Base-by-base conservation (phyloP, 2,329 filamentous ascomycete genomes). In the Paecilomyces formosus region DNA sequence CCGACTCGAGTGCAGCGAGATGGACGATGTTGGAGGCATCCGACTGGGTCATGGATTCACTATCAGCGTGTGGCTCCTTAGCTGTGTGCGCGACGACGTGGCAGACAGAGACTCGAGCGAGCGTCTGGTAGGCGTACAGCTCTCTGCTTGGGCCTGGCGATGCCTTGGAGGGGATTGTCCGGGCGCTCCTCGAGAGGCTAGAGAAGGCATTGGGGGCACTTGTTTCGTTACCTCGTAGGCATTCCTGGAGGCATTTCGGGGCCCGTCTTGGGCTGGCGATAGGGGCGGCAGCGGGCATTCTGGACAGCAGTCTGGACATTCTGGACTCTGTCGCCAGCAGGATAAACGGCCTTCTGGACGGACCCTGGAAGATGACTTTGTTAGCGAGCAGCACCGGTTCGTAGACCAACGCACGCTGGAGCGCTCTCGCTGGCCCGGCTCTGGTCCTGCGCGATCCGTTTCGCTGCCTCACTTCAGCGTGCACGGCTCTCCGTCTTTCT, bases 391-490 rank as follows among this genome's bases (percentile, higher is more conserved):
- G 53, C 53, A 35, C 31, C 24, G 53, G 18, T 15, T n/a, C 53
- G 15, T 26, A 45, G 18, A 45, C 39, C 39, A 45, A 45, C 39
- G 39, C 39, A 45, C 39, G n/a, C 15, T 45, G 15, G n/a, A 13
- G 50, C 50, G 21, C 28, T 60, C 58, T 58, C 57, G 62, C 56
- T 67, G 66, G 66, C 55, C 61, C 69, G 68, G 70, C 61, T 58
- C 50, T 55, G 9, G 18, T 39, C 62, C 61, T 57, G 61, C 57
- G 59, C 59, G 58, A 70, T 73, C 71, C 71, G 71, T 69, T 72
- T 74, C 68, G 71, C 68, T 68, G 71, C 71, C 68, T 73, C 71
- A 73, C 67, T 73, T 72, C 70, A 45, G 45, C 30, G 30, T 53
- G 61, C 60, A 61, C 50, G 50, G 53, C 50, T 60, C 57, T 60